Conservation (phyloP, 1,139 yeast species). For the Lodderomyces orthopsilosis region DNA sequence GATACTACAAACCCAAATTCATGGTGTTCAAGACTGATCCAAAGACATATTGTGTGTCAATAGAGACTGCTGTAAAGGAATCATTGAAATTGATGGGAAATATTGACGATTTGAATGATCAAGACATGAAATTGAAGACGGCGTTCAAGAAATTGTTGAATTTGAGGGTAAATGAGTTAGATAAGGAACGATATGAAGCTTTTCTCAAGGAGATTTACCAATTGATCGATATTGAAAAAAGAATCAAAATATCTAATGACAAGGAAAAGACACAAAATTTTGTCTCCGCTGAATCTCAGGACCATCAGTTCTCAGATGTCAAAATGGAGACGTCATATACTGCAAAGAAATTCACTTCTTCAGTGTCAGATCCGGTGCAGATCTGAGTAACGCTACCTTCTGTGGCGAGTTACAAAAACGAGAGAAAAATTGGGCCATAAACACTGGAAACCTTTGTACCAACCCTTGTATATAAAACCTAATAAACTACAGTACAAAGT, state of each 20-base stretch:
- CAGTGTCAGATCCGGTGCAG: neutral
- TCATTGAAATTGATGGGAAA: conserved; percentile 21
- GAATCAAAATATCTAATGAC: too few species aligned
- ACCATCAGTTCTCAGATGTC: too few species aligned
- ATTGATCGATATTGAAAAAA: conserved; percentile 6
- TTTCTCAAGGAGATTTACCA: conserved; percentile 7
- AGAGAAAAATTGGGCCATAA: neutral
- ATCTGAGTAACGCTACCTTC: neutral
- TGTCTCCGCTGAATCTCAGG: too few species aligned
- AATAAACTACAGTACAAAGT: too few species aligned
- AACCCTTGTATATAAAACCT: neutral
- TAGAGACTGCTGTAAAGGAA: conserved; percentile 22
- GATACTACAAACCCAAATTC: conserved; percentile 26
- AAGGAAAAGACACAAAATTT: too few species aligned
- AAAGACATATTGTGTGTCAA: conserved; percentile 17
- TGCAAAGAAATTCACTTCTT: neutral
- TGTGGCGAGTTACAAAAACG: neutral
- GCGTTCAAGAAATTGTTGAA: conserved; percentile 19
- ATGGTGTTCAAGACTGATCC: conserved; percentile 12
- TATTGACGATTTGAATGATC: conserved; percentile 14
- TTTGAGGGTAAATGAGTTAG: conserved; percentile 15
- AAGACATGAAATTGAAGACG: conserved; percentile 20
- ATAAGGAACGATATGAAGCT: conserved; percentile 2
- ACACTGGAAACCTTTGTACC: neutral
- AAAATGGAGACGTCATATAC: neutral